phyloP scores from a whole-genome alignment of 2,329 filamentous ascomycete species.

The Penicillium sp. region DNA sequence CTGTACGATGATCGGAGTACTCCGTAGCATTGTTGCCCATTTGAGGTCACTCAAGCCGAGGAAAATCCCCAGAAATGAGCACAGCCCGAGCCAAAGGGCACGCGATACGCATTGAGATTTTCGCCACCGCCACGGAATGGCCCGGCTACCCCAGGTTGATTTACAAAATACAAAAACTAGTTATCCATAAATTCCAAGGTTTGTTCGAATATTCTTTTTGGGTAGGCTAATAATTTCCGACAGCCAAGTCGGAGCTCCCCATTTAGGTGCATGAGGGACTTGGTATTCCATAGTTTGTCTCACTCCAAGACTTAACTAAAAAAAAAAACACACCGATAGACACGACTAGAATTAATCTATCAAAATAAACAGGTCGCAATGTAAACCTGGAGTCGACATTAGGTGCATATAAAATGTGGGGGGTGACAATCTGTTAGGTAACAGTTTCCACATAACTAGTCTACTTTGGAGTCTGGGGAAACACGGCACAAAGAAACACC shows the following conservation, averaged over 20 bases:
- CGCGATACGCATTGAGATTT: not conserved
- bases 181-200: too few relatives aligned
- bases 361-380: not conserved
- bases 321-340: not conserved
- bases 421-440: conserved; percentile 31
- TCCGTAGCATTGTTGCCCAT: too few relatives aligned
- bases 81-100: not conserved
- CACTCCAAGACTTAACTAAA: not conserved
- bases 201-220: not conserved
- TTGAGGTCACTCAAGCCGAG: not conserved
- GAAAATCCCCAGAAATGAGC: not conserved
- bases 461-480: conserved; percentile 8
- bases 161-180: too few relatives aligned
- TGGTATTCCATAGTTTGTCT: not conserved
- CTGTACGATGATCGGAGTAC: not conserved
- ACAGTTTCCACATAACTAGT: conserved; percentile 32
- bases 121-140: not conserved
- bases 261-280: not conserved
- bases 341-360: not conserved
- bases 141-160: not conserved
- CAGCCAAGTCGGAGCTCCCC: conserved; percentile 6
- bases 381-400: not conserved
- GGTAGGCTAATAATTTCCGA: not conserved
- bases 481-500: conserved; percentile 1
- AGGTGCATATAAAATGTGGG: conserved; percentile 27